These are phyloP conservation scores for Albifimbria verrucaria DNA, from an alignment of 2,329 filamentous ascomycete genomes.

Conservation along the genomic window DNA sequence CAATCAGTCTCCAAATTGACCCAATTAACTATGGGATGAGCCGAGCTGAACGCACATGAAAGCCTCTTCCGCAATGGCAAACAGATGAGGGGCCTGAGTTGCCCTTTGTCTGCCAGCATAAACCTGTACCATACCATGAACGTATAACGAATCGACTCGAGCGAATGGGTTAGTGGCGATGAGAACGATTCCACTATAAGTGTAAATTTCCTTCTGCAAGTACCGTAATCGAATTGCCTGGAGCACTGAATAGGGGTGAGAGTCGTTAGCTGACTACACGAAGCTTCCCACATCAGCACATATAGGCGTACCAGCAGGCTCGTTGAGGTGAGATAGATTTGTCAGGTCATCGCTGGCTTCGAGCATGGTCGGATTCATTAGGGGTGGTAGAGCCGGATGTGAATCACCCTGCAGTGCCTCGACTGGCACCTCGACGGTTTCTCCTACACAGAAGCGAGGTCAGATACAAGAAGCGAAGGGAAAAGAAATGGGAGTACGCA, in stretches of 20 bases:
- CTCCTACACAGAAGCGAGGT: constrained; percentile 39
- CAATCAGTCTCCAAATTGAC: background rate
- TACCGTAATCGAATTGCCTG: constrained; percentile 98
- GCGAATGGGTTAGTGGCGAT: constrained; percentile 99
- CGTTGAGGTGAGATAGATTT: constrained; percentile 95
- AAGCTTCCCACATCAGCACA: constrained; percentile 1
- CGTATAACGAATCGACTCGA: constrained; percentile 94
- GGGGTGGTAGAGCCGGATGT: constrained; percentile 75
- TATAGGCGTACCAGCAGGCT: constrained; percentile 78
- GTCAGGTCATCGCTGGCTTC: constrained; percentile 98
- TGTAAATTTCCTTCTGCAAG: constrained; percentile 98
- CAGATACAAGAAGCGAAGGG: constrained; percentile 5
- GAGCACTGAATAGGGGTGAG: constrained; percentile 59
- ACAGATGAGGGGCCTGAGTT: constrained; percentile 95
- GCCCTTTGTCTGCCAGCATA: constrained; percentile 96
- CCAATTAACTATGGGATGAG: background rate
- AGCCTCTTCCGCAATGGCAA: constrained; percentile 97
- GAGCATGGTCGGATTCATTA: constrained; percentile 98
- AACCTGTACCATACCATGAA: constrained; percentile 99
- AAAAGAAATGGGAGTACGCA: background rate
- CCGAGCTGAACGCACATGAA: constrained; percentile 68
- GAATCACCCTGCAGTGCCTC: constrained; percentile 74
- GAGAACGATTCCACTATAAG: constrained; percentile 96
- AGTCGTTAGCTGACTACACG: constrained; percentile 15
- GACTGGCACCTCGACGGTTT: constrained; percentile 75